Evolutionary conservation across 106 monocot species (phyloP).

Genomic region (Iris macrosiphon): DNA sequence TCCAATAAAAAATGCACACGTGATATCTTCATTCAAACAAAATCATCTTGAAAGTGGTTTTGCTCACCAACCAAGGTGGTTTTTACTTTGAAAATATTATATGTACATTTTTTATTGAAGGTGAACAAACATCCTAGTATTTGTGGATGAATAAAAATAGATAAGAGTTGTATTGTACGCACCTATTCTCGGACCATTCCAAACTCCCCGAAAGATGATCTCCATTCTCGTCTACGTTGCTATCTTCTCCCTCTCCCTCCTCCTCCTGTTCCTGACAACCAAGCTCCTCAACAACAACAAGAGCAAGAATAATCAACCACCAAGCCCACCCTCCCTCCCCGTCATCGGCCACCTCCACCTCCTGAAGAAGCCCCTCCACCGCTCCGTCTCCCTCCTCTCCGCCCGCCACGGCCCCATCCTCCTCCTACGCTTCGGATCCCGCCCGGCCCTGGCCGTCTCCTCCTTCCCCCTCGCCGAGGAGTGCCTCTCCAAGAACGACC

Average conservation of each 20-base stretch:
- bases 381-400: constrained; percentile 22
- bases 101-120: too few species aligned
- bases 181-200: too few species aligned
- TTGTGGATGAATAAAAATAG: too few species aligned
- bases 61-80: too few species aligned
- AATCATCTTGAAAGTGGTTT: too few species aligned
- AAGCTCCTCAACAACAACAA: too few species aligned
- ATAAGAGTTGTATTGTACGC: too few species aligned
- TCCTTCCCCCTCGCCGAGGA: constrained; percentile 28
- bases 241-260: background rate
- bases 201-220: too few species aligned
- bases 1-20: too few species aligned
- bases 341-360: constrained; percentile 58
- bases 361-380: constrained; percentile 40
- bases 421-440: constrained; percentile 43
- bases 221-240: background rate
- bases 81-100: too few species aligned
- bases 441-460: constrained; percentile 36
- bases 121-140: too few species aligned
- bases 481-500: constrained; percentile 38
- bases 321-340: constrained; percentile 6
- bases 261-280: background rate
- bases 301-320: background rate
- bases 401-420: constrained; percentile 31
- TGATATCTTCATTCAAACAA: too few species aligned